Percentiles rank a stretch among this genome's conserved stretches.
Conservation (phyloP, 208 protist genomes). For the Wallacemonas sp. region DNA sequence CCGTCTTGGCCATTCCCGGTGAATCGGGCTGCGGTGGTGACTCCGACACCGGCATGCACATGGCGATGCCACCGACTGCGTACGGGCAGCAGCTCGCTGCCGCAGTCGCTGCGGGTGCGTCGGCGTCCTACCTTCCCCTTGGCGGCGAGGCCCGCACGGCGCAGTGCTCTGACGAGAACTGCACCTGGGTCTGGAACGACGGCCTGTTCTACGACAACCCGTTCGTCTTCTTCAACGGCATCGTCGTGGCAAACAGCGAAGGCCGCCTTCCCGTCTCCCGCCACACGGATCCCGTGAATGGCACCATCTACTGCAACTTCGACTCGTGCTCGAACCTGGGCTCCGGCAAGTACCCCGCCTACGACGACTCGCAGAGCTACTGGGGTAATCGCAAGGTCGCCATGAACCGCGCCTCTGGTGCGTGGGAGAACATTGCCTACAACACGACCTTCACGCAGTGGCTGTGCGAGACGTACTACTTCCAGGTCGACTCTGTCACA, state of each 20-base stretch:
- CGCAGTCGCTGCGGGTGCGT: neutral
- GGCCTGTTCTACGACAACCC: constrained; percentile 54
- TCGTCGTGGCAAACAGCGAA: constrained; percentile 1
- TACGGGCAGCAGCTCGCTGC: neutral
- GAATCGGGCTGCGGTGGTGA: neutral
- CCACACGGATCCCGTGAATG: neutral
- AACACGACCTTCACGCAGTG: constrained; percentile 41
- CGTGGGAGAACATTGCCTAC: constrained; percentile 52
- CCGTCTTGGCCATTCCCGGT: too few relatives aligned
- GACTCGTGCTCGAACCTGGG: constrained; percentile 1
- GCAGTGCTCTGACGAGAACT: constrained; percentile 38
- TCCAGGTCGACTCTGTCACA: constrained; percentile 19
- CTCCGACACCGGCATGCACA: constrained; percentile 4
- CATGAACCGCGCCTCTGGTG: constrained; percentile 28
- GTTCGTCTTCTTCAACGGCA: constrained; percentile 48
- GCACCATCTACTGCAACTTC: constrained; percentile 48
- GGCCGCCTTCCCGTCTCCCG: neutral
- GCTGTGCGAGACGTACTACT: constrained; percentile 72
- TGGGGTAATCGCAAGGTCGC: constrained; percentile 42
- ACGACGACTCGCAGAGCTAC: constrained; percentile 38
- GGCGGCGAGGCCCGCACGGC: constrained; percentile 42
- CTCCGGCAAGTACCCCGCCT: constrained; percentile 15
- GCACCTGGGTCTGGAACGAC: constrained; percentile 57
- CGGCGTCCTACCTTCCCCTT: constrained; percentile 5
- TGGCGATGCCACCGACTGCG: constrained; percentile 11